Conservation (phyloP, 352 stramenopile species). For the Globisporangium rhizosaccharum region DNA sequence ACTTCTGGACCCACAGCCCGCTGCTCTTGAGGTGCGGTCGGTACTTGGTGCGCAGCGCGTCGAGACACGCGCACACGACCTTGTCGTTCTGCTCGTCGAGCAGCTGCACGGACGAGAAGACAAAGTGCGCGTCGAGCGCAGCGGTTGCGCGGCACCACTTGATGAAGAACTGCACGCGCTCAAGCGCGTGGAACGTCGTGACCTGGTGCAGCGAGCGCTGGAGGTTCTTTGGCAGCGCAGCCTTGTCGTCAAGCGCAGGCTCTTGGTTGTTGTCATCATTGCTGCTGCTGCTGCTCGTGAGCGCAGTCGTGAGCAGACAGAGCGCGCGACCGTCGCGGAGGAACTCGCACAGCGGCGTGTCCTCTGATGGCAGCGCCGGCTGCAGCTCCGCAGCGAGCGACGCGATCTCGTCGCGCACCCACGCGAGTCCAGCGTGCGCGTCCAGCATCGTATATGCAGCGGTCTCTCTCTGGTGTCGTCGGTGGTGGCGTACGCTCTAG, state of each 20-base stretch:
- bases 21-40: slow-evolving; percentile 19
- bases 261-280: background rate
- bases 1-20: slow-evolving; percentile 9
- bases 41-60: slow-evolving; percentile 56
- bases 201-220: slow-evolving; percentile 60
- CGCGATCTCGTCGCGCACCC: slow-evolving; percentile 54
- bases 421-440: slow-evolving; percentile 27
- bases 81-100: slow-evolving; percentile 72
- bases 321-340: slow-evolving; percentile 74
- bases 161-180: slow-evolving; percentile 85
- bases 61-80: slow-evolving; percentile 52
- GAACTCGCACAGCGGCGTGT: slow-evolving; percentile 51
- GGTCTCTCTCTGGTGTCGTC: background rate
- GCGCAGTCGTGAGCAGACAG: slow-evolving; percentile 55
- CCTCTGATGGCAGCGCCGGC: slow-evolving; percentile 22
- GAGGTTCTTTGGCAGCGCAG: slow-evolving; percentile 63
- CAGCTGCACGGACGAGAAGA: slow-evolving; percentile 78
- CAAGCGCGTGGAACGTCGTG: slow-evolving; percentile 75
- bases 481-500: background rate
- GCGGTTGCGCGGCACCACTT: slow-evolving; percentile 62
- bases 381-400: slow-evolving; percentile 22
- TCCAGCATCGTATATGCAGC: slow-evolving; percentile 1
- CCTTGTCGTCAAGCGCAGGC: slow-evolving; percentile 5
- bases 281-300: slow-evolving; percentile 7
- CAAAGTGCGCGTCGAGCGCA: slow-evolving; percentile 56